Conservation (phyloP, 805 yeast genomes). For the Saturnispora serradocipensis region DNA sequence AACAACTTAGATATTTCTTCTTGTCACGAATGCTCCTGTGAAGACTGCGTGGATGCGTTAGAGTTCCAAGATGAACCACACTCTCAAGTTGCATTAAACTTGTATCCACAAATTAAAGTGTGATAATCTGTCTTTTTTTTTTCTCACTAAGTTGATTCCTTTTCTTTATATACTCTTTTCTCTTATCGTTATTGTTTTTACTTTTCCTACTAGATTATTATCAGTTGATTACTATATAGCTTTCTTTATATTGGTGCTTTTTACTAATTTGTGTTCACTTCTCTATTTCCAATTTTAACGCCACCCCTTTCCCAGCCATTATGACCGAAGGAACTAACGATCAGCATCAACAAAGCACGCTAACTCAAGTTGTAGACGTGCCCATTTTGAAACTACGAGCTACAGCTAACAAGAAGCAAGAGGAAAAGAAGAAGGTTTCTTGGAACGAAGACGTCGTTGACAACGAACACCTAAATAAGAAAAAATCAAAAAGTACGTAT, state of each 20-base stretch:
- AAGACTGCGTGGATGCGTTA: not conserved
- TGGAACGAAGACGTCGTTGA: conserved; percentile 87
- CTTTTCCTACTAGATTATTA: not conserved
- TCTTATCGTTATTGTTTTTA: not conserved
- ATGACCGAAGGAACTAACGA: not conserved
- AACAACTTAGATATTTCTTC: not conserved
- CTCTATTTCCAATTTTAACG: not conserved
- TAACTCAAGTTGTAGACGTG: conserved; percentile 13
- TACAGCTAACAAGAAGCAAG: conserved; percentile 4
- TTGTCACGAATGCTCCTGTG: not conserved
- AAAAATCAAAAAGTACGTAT: conserved; percentile 64
- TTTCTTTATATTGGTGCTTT: not conserved
- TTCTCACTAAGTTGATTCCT: not conserved
- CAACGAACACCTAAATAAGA: conserved; percentile 80
- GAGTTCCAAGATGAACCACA: not conserved
- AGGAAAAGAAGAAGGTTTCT: conserved; percentile 45
- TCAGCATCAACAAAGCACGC: not conserved
- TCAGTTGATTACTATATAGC: not conserved
- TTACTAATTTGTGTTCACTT: not conserved
- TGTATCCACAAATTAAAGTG: not conserved
- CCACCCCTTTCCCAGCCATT: not conserved
- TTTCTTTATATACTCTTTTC: not conserved
- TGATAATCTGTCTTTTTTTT: not conserved
- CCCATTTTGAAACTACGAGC: conserved; percentile 16
- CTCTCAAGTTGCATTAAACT: not conserved